Evolutionary conservation across 169 alveolate genomes (phyloP).

Genomic region (Cryptosporidium andersoni): DNA sequence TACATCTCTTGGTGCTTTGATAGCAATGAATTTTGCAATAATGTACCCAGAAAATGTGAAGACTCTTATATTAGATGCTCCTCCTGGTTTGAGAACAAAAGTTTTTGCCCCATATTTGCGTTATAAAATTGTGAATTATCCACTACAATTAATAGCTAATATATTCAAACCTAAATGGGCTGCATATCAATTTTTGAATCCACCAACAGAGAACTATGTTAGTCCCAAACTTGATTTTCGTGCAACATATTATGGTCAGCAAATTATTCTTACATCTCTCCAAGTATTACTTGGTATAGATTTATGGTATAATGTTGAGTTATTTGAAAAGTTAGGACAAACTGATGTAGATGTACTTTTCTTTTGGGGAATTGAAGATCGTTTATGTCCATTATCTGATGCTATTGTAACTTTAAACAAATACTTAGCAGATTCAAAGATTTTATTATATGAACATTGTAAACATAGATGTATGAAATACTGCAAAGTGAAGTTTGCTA

Average conservation of each 20-base stretch:
- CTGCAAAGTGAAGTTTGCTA: constrained; percentile 35
- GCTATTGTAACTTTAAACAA: constrained; percentile 39
- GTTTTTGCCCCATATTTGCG: constrained; percentile 29
- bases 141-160: constrained; percentile 45
- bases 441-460: constrained; percentile 55
- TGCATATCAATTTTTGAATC: constrained; percentile 45
- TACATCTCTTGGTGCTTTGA: constrained; percentile 52
- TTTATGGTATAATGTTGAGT: constrained; percentile 33
- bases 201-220: constrained; percentile 30
- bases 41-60: constrained; percentile 23
- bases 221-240: constrained; percentile 67
- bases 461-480: constrained; percentile 50
- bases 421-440: constrained; percentile 25
- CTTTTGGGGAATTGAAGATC: constrained; percentile 65
- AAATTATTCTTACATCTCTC: constrained; percentile 36
- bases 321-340: constrained; percentile 23
- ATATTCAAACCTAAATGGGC: constrained; percentile 55
- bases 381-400: constrained; percentile 35
- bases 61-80: constrained; percentile 47
- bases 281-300: constrained; percentile 50
- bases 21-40: constrained; percentile 46
- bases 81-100: constrained; percentile 55
- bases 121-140: constrained; percentile 30
- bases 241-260: constrained; percentile 53
- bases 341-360: constrained; percentile 20